A percentile compares a stretch with the other conserved stretches of the same genome.
These are phyloP conservation scores for Hypholoma fasciculare DNA, from an alignment of 768 basidiomycete genomes.

Conservation along the genomic window DNA sequence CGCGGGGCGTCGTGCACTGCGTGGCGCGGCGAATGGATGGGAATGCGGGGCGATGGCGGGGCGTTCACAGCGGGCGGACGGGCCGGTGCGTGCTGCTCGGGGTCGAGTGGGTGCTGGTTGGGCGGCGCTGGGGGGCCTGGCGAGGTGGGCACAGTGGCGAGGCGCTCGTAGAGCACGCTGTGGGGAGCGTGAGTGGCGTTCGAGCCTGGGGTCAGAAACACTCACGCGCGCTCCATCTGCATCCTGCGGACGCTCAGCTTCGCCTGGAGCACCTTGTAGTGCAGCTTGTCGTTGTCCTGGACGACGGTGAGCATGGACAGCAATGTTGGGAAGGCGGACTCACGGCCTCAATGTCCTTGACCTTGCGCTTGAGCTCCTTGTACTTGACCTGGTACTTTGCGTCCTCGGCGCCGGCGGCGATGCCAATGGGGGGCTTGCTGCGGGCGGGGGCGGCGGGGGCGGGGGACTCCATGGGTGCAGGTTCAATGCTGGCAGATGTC, in stretches of 20 bases:
- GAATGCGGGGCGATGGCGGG: conserved; percentile 13
- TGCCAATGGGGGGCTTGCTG: conserved; percentile 47
- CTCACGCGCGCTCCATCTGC: conserved; percentile 75
- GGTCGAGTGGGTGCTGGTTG: not conserved
- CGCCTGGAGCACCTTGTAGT: conserved; percentile 76
- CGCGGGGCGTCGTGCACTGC: conserved; percentile 36
- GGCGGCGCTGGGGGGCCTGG: conserved; percentile 30
- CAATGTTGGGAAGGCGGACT: conserved; percentile 28
- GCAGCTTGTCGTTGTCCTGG: conserved; percentile 88
- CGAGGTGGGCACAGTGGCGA: conserved; percentile 60
- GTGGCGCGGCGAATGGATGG: conserved; percentile 26
- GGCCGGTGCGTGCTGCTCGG: conserved; percentile 22
- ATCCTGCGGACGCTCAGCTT: conserved; percentile 84
- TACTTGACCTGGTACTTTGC: conserved; percentile 87
- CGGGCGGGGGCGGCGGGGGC: conserved; percentile 39
- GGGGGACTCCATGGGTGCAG: conserved; percentile 53
- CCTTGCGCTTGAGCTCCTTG: conserved; percentile 85
- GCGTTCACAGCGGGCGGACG: not conserved
- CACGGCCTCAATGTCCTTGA: conserved; percentile 82
- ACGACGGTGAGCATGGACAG: conserved; percentile 4
- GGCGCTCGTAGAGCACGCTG: conserved; percentile 71
- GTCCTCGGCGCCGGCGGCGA: conserved; percentile 80
- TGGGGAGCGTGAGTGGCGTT: too few relatives aligned
- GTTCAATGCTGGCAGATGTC: conserved; percentile 28
- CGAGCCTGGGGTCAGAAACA: too few relatives aligned